Evolutionary conservation across 495 filamentous ascomycete genomes (phyloP), one percentile per base, ranked within the genome.

Genomic region (Annulohypoxylon bovei): DNA sequence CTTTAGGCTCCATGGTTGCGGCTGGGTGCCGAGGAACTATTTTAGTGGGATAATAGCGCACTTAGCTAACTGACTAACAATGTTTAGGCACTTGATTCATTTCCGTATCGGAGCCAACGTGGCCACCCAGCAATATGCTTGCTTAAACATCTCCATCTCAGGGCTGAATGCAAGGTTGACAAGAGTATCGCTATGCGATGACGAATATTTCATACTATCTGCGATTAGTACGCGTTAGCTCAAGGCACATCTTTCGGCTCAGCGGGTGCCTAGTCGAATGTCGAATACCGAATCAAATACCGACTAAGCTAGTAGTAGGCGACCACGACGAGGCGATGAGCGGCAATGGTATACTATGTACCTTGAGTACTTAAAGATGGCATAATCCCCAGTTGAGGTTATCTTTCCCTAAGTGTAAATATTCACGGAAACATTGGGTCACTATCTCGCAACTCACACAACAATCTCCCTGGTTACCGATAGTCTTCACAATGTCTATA

Each of bases 401-500:
- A 7, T 55, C 0, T 20, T 22, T n/a, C 18, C 40, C 16, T 12
- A 40, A 22, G 16, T 16, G 1, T 37, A 2, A 12, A 14, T 12
- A 37, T 6, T 25, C 53, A 37, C 27, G 14, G 3, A 33, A 33
- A 3, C 3, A 12, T 33, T 8, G 1, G 14, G n/a, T 46, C 6
- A 8, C 40, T 1, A 3, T 22, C 11, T 25, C 37, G n/a, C 9
- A 37, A 32, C 14, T 37, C 39, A 22, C 28, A 3, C 3, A 44
- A 33, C 22, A 2, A 20, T 23, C 22, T 14, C 33, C 49, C 4
- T 0, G 33, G 8, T 33, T 46, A 49, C 11, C 37, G 12, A 4
- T 14, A n/a, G 5, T 27, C 49, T 28, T 57, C 73, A 76, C 4
- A 60, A 83, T 83, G 81, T 59, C 67, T 46, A 79, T 72, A 18